A percentile compares a stretch with the other conserved stretches of the same genome.
Conservation (phyloP, 1,139 yeast species). For the Scheffersomyces quercinus region DNA sequence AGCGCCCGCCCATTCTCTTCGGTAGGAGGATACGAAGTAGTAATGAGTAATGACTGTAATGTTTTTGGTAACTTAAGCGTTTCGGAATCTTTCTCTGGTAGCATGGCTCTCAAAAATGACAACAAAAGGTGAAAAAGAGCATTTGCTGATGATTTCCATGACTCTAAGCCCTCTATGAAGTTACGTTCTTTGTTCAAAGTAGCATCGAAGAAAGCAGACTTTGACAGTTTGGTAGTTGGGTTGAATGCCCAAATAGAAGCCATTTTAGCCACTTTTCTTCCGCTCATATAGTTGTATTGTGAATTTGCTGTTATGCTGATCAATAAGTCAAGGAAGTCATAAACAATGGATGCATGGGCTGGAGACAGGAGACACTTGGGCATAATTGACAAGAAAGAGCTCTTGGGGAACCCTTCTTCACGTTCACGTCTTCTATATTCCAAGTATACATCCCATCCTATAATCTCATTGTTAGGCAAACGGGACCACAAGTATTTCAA, state of each 20-base stretch:
- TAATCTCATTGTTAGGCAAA: slow-evolving; percentile 73
- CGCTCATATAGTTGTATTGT: slow-evolving; percentile 74
- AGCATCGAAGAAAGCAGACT: slow-evolving; percentile 44
- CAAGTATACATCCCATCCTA: slow-evolving; percentile 84
- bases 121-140: slow-evolving; percentile 81
- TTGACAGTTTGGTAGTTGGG: slow-evolving; percentile 18
- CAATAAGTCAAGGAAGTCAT: slow-evolving; percentile 79
- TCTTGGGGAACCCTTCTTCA: slow-evolving; percentile 63
- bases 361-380: slow-evolving; percentile 82
- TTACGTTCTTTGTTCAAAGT: slow-evolving; percentile 37
- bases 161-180: slow-evolving; percentile 70
- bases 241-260: slow-evolving; percentile 91
- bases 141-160: slow-evolving; percentile 81
- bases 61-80: slow-evolving; percentile 62
- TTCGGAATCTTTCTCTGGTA: slow-evolving; percentile 62
- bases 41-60: slow-evolving; percentile 60
- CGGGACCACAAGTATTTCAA: slow-evolving; percentile 87
- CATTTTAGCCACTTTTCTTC: slow-evolving; percentile 77
- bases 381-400: slow-evolving; percentile 77
- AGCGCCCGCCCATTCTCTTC: slow-evolving; percentile 34
- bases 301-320: slow-evolving; percentile 84
- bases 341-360: slow-evolving; percentile 86
- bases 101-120: slow-evolving; percentile 78
- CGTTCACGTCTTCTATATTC: slow-evolving; percentile 68
- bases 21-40: slow-evolving; percentile 65